Evolutionary conservation across 2,329 filamentous ascomycete genomes (phyloP), one percentile per base, ranked within the genome.

Genomic region (Penicillium paneum): DNA sequence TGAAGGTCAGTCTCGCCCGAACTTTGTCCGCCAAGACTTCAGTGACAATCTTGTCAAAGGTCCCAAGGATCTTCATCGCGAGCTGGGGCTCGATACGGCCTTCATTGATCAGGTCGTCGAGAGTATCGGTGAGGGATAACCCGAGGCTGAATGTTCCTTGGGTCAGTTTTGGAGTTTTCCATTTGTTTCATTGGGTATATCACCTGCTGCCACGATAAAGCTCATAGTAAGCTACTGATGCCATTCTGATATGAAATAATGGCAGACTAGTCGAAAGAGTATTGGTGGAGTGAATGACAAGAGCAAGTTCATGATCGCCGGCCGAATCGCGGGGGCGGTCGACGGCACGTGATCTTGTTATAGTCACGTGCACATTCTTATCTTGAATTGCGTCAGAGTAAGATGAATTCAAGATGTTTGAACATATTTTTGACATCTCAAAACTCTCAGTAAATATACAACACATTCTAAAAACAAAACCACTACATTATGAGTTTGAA

Each of bases 161-260:
- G 48, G 58, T 66, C 51, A 64, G 55, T 42, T 53, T 31, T 26
- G 8, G 40, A 34, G n/a, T 44, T 32, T 34, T 42, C 7, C 29
- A 15, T 12, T 31, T 43, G 59, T 41, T 54, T 46, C 21, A 28
- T 10, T 17, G 26, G 35, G 43, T 21, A 36, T 11, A 47, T 75
- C 90, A 97, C 94, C 93, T 97, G 85, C 91, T 96, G 79, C 92
- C 88, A 68, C 94, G 90, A 77, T 99, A 99, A 71, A 99, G 87
- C 84, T 99, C 94, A 77, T 97, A 99, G 80, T 84, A 87, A 63
- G 82, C 73, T 60, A 81, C 73, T 65, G 76, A 67, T 72, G 76
- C 78, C 78, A 81, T 81, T 48, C 58, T 76, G 61, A 39, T 19
- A 43, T 38, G 2, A n/a, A 41, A 31, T 29, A 28, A 34, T 34